Evolutionary conservation across 805 yeast genomes (phyloP), one percentile per base, ranked within the genome.

Genomic region (Spathaspora arborariae): DNA sequence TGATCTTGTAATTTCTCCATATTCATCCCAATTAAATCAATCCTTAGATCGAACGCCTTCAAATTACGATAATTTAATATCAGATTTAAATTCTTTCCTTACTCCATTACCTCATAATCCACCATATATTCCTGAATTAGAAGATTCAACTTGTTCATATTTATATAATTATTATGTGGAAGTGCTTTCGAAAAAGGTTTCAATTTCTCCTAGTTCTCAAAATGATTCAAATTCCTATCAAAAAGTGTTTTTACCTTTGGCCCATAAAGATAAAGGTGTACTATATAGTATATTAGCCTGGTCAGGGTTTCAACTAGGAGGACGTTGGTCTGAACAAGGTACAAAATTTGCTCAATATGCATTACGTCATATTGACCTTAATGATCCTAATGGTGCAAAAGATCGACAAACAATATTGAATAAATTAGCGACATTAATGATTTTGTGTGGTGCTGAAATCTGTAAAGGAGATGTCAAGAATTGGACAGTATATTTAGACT

Each of bases 381-480:
- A 30, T 30, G 35, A 30, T 3, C 35, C 15, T 30, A 16, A 30
- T 4, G 27, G 11, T 5, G 13, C 8, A 9, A 53, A 50, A 39
- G 67, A 65, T 50, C 62, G 73, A 21, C 65, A 70, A 44, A 43
- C 63, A 8, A 60, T 70, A 13, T 59, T 76, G 30, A 56, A 66
- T 51, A 75, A 83, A 49, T 59, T 87, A 39, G 91, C 95, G 1
- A 78, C 84, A 15, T 68, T 84, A 45, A 64, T 87, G 51, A 79
- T 88, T 44, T 69, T 87, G 43, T 79, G 86, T 53, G 88, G 85
- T n/a, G 91, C 88, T 0, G 90, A 86, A 57, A 85, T 88, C 45
- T 87, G 92, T 64, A 77, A 81, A 52, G 96, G 96, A 6, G 95
- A 88, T 60, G 88, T 85, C 30, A 74, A 74, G 33, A 79, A 82